Base-by-base conservation (phyloP, 305 asterid species). In the Coffea humblotiana region DNA sequence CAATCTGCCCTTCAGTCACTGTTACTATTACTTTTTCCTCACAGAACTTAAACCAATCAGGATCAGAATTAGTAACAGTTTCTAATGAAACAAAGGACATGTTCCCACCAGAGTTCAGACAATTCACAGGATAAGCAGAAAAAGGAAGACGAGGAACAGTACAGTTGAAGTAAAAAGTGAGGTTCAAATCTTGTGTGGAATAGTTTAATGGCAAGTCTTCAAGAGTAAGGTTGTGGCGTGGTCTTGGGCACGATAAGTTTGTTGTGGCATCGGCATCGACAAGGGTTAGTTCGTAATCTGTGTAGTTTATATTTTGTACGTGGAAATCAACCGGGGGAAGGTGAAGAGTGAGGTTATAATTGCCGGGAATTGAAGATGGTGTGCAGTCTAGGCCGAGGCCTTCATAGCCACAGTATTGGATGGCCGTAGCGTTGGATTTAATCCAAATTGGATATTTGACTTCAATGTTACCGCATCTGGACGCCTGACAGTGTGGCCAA, bases 91-190 rank as follows among this genome's bases (percentile, higher is more conserved):
- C 70, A 40, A 73, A 74, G 11, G 82, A 73, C 68, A 0, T 4
- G 1, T 65, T 47, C 9, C 2, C 23, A 23, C 72, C 82, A 1
- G 67, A 47, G 0, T 40, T 23, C 13, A 79, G 12, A 43, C 78
- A 79, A 21, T 72, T 68, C 35, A 64, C 27, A 7, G 78, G n/a
- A 49, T 23, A 25, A 40, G 82, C 29, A 13, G 37, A 10, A 12
- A 66, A 0, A 29, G 27, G 1, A 68, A 75, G 35, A 66, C 40
- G 19, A 10, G 6, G 0, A 4, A 15, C 25, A 25, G 79, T 74
- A 35, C 83, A 80, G 16, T 80, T 80, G 83, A 37, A 74, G 51
- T 65, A 74, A 51, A 80, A 80, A 27, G 79, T 80, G 19, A 80
- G 60, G 74, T 79, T 79, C 56, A 74, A 37, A 66, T 80, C 79